phyloP scores from a whole-genome alignment of 1,139 yeast species.

The Dujonia santamariae region DNA sequence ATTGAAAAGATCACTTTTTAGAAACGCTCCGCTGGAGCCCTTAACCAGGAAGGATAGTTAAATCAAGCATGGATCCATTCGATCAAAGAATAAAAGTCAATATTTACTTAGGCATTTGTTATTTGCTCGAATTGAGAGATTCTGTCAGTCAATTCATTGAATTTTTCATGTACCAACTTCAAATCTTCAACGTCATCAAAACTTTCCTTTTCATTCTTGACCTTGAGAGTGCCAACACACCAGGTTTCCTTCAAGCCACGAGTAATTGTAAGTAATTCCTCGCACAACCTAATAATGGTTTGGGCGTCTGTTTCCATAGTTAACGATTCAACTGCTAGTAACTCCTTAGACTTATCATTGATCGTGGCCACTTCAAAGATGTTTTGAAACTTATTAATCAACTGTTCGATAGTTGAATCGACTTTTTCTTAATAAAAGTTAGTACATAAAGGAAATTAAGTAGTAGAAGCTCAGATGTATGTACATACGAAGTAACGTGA shows the following conservation, averaged over 20 bases:
- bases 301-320: slow-evolving; percentile 55
- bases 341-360: slow-evolving; percentile 47
- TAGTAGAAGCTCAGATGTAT: slow-evolving; percentile 19
- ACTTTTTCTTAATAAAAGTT: slow-evolving; percentile 26
- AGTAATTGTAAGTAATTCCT: slow-evolving; percentile 50
- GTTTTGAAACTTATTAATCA: slow-evolving; percentile 42
- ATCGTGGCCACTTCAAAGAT: slow-evolving; percentile 42
- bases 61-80: too few relatives aligned
- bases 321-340: slow-evolving; percentile 51
- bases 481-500: slow-evolving; percentile 41
- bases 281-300: slow-evolving; percentile 49
- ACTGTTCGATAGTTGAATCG: slow-evolving; percentile 40
- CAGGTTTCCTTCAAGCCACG: slow-evolving; percentile 52
- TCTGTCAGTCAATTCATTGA: slow-evolving; percentile 38
- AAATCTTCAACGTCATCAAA: slow-evolving; percentile 16
- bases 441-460: slow-evolving; percentile 11
- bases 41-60: too few relatives aligned
- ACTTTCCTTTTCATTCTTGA: slow-evolving; percentile 15
- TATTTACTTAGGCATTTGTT: too few relatives aligned
- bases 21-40: too few relatives aligned
- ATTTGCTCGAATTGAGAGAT: slow-evolving; percentile 27
- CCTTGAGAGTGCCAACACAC: slow-evolving; percentile 54
- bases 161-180: slow-evolving; percentile 30
- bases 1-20: slow-evolving; percentile 1
- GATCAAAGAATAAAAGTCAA: too few relatives aligned